These are phyloP conservation scores for Cercospora citrullina DNA, from an alignment of 2,329 filamentous ascomycete genomes.

Conservation along the genomic window DNA sequence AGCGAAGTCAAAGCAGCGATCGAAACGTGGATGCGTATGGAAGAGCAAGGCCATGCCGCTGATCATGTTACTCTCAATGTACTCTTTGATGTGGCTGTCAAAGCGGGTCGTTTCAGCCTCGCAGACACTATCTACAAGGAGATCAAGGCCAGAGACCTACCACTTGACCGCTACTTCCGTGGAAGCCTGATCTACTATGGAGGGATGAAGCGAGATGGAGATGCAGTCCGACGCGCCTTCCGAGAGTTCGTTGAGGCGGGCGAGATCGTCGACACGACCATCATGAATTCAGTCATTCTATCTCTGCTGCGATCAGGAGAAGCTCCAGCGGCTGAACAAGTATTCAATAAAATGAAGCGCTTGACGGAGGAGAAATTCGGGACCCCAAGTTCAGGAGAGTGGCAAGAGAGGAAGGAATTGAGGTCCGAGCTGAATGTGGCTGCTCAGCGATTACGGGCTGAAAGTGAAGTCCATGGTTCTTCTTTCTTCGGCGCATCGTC, in stretches of 20 bases:
- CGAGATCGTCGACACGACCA: slow-evolving; percentile 83
- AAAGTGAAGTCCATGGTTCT: slow-evolving; percentile 53
- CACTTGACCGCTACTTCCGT: slow-evolving; percentile 76
- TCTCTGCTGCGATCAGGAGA: slow-evolving; percentile 77
- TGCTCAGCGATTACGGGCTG: slow-evolving; percentile 45
- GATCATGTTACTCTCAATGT: slow-evolving; percentile 89
- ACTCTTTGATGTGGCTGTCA: slow-evolving; percentile 83
- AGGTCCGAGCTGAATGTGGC: slow-evolving; percentile 52
- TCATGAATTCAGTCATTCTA: slow-evolving; percentile 82
- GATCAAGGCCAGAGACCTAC: slow-evolving; percentile 68
- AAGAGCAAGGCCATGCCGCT: slow-evolving; percentile 64
- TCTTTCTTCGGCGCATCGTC: slow-evolving; percentile 41
- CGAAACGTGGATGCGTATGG: slow-evolving; percentile 86
- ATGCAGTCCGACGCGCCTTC: slow-evolving; percentile 75
- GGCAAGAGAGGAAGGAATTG: slow-evolving; percentile 47
- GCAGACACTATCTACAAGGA: slow-evolving; percentile 84
- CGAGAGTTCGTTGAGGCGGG: slow-evolving; percentile 78
- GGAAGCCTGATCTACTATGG: slow-evolving; percentile 81
- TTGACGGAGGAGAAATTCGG: slow-evolving; percentile 49
- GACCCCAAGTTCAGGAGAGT: slow-evolving; percentile 39
- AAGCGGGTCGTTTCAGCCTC: slow-evolving; percentile 77
- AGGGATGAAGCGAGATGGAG: slow-evolving; percentile 71
- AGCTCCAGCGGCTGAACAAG: slow-evolving; percentile 70
- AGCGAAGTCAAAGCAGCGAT: slow-evolving; percentile 68
- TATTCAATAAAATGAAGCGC: slow-evolving; percentile 82